Conservation (phyloP, 352 stramenopile genomes). For the Phytophthora syringae region DNA sequence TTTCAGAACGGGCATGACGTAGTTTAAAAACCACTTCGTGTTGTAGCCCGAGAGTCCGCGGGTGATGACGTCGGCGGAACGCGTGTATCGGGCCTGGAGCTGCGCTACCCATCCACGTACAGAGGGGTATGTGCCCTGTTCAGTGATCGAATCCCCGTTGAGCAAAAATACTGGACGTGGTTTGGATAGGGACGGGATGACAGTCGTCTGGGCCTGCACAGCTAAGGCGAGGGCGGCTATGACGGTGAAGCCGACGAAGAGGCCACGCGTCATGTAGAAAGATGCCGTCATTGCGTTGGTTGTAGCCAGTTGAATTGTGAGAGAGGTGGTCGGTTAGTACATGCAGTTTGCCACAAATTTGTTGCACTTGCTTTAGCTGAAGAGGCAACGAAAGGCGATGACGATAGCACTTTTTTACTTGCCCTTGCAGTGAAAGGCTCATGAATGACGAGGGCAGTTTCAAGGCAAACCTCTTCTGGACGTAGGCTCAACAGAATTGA, state of each 20-base stretch:
- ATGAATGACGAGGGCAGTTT: no score
- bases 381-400: no score
- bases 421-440: no score
- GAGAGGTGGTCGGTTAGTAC: no score
- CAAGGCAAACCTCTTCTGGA: no score
- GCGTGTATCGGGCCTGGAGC: slow-evolving; percentile 37
- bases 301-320: background rate
- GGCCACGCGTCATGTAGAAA: background rate
- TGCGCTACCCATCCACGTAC: slow-evolving; percentile 32
- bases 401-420: no score
- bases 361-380: no score
- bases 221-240: background rate
- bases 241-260: background rate
- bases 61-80: slow-evolving; percentile 39
- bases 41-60: slow-evolving; percentile 44
- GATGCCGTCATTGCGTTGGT: background rate
- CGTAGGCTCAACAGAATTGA: no score
- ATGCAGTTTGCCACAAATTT: no score
- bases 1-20: slow-evolving; percentile 14
- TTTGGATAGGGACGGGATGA: background rate
- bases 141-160: slow-evolving; percentile 53
- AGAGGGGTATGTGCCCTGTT: slow-evolving; percentile 28
- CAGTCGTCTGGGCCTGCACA: background rate
- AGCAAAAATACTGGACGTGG: slow-evolving; percentile 32
- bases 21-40: slow-evolving; percentile 45